Conservation (phyloP, 139 green algal species). For the Tetradesmus lagerheimii region DNA sequence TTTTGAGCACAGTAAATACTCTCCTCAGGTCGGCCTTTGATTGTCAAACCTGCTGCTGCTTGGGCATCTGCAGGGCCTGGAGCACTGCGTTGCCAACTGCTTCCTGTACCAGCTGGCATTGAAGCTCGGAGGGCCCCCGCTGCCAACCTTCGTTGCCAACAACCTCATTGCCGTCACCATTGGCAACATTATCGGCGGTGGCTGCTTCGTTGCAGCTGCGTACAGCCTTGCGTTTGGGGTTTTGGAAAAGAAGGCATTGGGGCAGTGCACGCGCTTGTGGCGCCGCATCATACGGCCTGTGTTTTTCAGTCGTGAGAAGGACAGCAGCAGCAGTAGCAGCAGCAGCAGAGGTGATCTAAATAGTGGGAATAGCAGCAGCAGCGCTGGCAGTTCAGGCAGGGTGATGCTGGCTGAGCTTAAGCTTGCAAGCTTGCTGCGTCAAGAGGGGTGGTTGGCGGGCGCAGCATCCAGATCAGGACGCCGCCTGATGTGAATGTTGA, state of each 20-base stretch:
- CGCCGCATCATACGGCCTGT: neutral
- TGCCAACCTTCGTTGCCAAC: slow-evolving; percentile 63
- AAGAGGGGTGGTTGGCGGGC: neutral
- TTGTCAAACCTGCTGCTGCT: no score
- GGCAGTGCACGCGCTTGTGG: neutral
- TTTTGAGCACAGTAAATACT: no score
- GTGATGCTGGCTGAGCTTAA: neutral
- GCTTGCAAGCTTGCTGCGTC: neutral
- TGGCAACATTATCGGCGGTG: slow-evolving; percentile 85
- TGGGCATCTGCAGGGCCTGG: slow-evolving; percentile 55
- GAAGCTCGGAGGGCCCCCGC: slow-evolving; percentile 60
- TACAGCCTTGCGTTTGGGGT: slow-evolving; percentile 66
- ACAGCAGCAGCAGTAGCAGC: neutral
- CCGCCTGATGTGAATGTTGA: neutral
- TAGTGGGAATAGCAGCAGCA: neutral
- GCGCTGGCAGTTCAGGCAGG: neutral
- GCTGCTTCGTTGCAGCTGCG: slow-evolving; percentile 70
- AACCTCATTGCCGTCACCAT: slow-evolving; percentile 87
- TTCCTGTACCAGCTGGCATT: slow-evolving; percentile 64
- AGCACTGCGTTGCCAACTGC: slow-evolving; percentile 84
- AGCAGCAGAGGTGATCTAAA: neutral
- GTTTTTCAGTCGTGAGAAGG: neutral
- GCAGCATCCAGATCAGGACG: neutral
- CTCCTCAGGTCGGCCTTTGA: no score
- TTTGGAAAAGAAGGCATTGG: slow-evolving; percentile 48